Base-by-base conservation (phyloP, 202 grass and related monocot genomes). In the Tripidium arundinaceum region DNA sequence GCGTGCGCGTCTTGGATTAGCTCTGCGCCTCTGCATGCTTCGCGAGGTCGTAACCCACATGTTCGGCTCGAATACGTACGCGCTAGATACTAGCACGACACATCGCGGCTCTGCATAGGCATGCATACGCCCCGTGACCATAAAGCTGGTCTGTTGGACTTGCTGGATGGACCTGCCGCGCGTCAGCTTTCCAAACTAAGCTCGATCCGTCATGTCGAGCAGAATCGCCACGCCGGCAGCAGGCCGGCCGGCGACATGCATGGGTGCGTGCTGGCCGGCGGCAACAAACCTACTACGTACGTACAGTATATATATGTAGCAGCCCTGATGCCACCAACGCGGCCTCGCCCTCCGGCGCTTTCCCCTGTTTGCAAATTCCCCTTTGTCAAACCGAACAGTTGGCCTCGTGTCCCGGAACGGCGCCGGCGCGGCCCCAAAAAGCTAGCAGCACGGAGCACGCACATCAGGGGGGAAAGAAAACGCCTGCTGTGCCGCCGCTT, bases 381-480 rank as follows among this genome's bases (percentile, higher is more conserved):
- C 11, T 42, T n/a, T 54, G 81, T 57, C 81, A 83, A 83, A 67
- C 81, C 24, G 0, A 75, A 42, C 80, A 75, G 80, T 38, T 45
- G 15, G 58, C 14, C 68, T 37, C 40, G 79, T 45, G 37, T 16
- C 67, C 19, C 40, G 79, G 38, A 36, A 19, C 13, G 36, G 24
- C 24, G 42, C 16, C 8, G 4, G 14, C 38, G 9, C 58, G 25
- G 37, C 6, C 11, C 66, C 74, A 70, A 31, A 75, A 66, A 75
- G 50, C 7, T 54, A 83, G 60, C 24, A 60, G 47, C 71, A 55
- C 49, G 76, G n/a, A n/a, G n/a, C n/a, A n/a, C n/a, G n/a, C 76
- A 66, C 76, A 27, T 3, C 50, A 9, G 19, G 0, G 49, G 19
- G 18, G 16, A 19, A 50, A 19, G 49, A n/a, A n/a, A 52, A 21